Conservation (phyloP, 768 basidiomycete genomes). For the Mycena rebaudengoi region DNA sequence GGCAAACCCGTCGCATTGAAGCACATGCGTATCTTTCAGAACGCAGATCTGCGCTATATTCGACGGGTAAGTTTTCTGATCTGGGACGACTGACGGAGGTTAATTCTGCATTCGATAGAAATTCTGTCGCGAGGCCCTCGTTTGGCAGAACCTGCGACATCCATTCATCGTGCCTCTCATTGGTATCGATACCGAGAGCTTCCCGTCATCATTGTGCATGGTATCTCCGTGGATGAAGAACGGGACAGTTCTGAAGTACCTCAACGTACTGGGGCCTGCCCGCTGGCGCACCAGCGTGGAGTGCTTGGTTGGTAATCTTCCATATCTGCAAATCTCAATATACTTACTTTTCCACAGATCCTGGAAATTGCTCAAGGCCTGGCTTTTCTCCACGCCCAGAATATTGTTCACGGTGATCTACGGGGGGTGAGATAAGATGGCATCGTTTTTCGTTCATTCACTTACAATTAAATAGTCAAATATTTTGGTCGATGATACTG, state of each 20-base stretch:
- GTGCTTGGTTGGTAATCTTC: too few relatives aligned
- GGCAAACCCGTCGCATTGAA: conserved; percentile 33
- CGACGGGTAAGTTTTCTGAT: conserved; percentile 11
- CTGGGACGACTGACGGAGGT: not conserved
- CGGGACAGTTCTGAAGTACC: conserved; percentile 26
- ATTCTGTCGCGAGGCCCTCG: conserved; percentile 35
- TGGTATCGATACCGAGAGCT: conserved; percentile 37
- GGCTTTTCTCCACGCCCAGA: conserved; percentile 25
- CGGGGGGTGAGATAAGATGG: conserved; percentile 16
- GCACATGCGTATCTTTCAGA: conserved; percentile 26
- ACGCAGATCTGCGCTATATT: conserved; percentile 9
- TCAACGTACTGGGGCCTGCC: conserved; percentile 36
- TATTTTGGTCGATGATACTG: conserved; percentile 33
- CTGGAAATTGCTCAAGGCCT: conserved; percentile 27
- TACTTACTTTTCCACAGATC: conserved; percentile 26
- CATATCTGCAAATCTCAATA: conserved; percentile 35
- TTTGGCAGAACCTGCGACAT: conserved; percentile 38
- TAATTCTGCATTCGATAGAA: too few relatives aligned
- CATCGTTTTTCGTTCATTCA: not conserved
- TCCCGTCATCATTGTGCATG: conserved; percentile 34
- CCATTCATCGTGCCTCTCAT: conserved; percentile 46
- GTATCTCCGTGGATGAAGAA: conserved; percentile 50
- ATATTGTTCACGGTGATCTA: conserved; percentile 32
- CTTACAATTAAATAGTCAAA: too few relatives aligned
- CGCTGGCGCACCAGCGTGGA: too few relatives aligned